Conservation (phyloP, 2,329 filamentous ascomycete genomes). For the Truncatella angustata region DNA sequence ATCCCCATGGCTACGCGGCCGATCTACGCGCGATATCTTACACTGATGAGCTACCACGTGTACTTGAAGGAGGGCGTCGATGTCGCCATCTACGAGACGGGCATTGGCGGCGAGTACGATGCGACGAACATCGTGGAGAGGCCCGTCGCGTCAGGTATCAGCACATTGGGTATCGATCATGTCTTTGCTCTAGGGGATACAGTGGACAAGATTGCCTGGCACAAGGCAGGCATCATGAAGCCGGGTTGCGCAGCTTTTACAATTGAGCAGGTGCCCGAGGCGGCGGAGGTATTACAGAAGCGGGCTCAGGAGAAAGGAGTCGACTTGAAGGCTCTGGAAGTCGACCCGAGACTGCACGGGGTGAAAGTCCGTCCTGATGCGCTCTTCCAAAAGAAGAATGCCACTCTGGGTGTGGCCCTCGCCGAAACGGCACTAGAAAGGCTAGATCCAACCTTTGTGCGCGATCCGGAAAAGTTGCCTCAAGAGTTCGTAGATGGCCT, state of each 20-base stretch:
- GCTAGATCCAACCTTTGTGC: constrained; percentile 34
- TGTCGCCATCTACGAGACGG: constrained; percentile 63
- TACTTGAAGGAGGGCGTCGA: constrained; percentile 64
- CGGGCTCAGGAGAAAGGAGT: constrained; percentile 54
- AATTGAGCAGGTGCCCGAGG: constrained; percentile 47
- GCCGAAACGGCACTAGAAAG: constrained; percentile 47
- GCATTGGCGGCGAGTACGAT: constrained; percentile 67
- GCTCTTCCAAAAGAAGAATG: constrained; percentile 58
- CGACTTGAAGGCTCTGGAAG: constrained; percentile 41
- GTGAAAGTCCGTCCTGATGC: constrained; percentile 52
- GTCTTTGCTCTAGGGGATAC: constrained; percentile 61
- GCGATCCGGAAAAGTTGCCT: constrained; percentile 43
- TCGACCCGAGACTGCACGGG: constrained; percentile 43
- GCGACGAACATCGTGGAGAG: constrained; percentile 64
- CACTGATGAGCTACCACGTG: constrained; percentile 65
- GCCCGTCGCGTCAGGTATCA: constrained; percentile 60
- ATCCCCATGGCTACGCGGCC: constrained; percentile 42
- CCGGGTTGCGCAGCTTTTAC: constrained; percentile 56
- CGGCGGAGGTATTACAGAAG: constrained; percentile 42
- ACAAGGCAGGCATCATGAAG: constrained; percentile 73
- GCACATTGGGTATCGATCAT: constrained; percentile 69
- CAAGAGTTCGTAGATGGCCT: constrained; percentile 69
- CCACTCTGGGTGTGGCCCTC: constrained; percentile 46
- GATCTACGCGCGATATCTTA: constrained; percentile 61
- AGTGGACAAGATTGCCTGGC: constrained; percentile 67